A percentile compares a stretch with the other conserved stretches of the same genome.
These are phyloP conservation scores for Mucor plumbeus DNA, from an alignment of 371 early-diverging fungal genomes.

Conservation along the genomic window DNA sequence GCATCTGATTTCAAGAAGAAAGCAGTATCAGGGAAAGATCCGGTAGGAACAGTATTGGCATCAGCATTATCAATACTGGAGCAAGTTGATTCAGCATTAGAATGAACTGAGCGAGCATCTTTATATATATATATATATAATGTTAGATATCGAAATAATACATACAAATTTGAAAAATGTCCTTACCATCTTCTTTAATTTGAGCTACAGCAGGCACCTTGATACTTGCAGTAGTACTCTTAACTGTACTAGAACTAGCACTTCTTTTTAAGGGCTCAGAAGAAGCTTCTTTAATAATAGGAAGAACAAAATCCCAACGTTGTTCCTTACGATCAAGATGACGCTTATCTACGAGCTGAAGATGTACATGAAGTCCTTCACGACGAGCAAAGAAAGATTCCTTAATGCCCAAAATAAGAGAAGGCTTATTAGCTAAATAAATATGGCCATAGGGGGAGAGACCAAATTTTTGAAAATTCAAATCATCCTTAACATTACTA, in stretches of 20 bases:
- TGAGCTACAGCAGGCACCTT: slow-evolving; percentile 29
- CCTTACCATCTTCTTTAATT: slow-evolving; percentile 49
- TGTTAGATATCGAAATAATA: neutral
- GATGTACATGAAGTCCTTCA: slow-evolving; percentile 54
- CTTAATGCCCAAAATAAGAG: slow-evolving; percentile 59
- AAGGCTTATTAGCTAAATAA: slow-evolving; percentile 44
- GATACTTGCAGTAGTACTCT: slow-evolving; percentile 14
- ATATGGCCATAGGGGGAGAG: slow-evolving; percentile 49
- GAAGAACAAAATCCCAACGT: slow-evolving; percentile 54
- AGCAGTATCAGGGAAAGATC: slow-evolving; percentile 45
- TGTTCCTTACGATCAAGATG: slow-evolving; percentile 48
- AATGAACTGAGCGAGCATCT: slow-evolving; percentile 45
- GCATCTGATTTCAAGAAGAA: slow-evolving; percentile 51
- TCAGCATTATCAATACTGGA: slow-evolving; percentile 45
- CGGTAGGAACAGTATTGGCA: slow-evolving; percentile 28
- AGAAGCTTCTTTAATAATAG: slow-evolving; percentile 33
- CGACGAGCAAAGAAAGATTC: slow-evolving; percentile 54
- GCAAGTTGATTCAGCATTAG: slow-evolving; percentile 32
- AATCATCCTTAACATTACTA: slow-evolving; percentile 33
- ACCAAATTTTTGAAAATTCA: slow-evolving; percentile 41
- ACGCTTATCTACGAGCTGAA: slow-evolving; percentile 46
- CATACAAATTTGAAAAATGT: neutral
- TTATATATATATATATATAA: neutral
- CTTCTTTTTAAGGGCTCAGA: slow-evolving; percentile 16
- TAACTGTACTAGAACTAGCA: slow-evolving; percentile 26